Conservation (phyloP, 1,284 basidiomycete species). For the Hemileia vastatrix region DNA sequence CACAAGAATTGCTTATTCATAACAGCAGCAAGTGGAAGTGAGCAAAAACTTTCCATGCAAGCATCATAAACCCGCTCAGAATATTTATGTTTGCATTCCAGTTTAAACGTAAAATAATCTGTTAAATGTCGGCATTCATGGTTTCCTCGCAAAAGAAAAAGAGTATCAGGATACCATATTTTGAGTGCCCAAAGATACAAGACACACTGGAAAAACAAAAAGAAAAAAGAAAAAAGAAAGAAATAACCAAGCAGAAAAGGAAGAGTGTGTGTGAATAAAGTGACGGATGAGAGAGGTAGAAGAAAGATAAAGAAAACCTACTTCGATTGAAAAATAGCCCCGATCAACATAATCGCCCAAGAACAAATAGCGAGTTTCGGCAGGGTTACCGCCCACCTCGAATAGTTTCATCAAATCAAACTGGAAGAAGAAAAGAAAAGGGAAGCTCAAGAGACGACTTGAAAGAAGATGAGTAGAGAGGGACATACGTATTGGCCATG, state of each 20-base stretch:
- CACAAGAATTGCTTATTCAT: slow-evolving; percentile 98
- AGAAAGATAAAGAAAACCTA: slow-evolving; percentile 40
- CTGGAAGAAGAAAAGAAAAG: slow-evolving; percentile 47
- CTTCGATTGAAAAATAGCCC: slow-evolving; percentile 89
- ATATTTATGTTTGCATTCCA: slow-evolving; percentile 91
- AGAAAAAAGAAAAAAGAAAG: slow-evolving; percentile 28
- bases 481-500: slow-evolving; percentile 87
- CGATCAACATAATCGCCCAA: slow-evolving; percentile 98
- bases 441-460: slow-evolving; percentile 17
- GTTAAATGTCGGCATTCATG: slow-evolving; percentile 95
- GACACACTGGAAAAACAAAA: slow-evolving; percentile 57
- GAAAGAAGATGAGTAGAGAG: slow-evolving; percentile 2
- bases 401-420: slow-evolving; percentile 98
- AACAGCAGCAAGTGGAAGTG: slow-evolving; percentile 77
- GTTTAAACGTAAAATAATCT: slow-evolving; percentile 95
- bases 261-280: slow-evolving; percentile 4
- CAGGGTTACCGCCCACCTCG: slow-evolving; percentile 84
- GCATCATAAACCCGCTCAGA: slow-evolving; percentile 80
- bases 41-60: slow-evolving; percentile 87
- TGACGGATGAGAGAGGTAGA: slow-evolving; percentile 27
- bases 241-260: neutral
- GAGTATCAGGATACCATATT: slow-evolving; percentile 81
- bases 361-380: slow-evolving; percentile 87
- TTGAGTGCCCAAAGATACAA: slow-evolving; percentile 85
- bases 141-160: slow-evolving; percentile 86